Evolutionary conservation across 1,284 basidiomycete species (phyloP), one percentile per base, ranked within the genome.

Genomic region (Caloboletus inedulis): DNA sequence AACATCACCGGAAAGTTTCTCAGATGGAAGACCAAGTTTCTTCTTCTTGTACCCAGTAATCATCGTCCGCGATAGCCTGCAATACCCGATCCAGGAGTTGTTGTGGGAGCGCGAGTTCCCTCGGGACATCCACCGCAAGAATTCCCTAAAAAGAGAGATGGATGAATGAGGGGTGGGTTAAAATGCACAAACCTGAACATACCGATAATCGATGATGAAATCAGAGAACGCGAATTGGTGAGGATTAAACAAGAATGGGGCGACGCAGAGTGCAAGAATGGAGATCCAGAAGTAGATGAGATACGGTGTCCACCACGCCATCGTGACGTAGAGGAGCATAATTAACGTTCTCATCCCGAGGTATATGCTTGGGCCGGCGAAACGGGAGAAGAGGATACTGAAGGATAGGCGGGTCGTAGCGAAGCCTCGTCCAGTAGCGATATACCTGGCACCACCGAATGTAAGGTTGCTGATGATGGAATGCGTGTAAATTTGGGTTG

Each of bases 11-110:
- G 93, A 94, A 27, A 97, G 78, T 72, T 96, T 96, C 72, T 97
- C 94, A 1, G 94, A 96, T 7, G 94, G 94, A 62, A 93, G 87
- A 13, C 94, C 94, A 2, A 98, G 81, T 62, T 85, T 85, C 81
- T 98, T 96, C 77, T 91, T 92, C 82, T 97, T 98, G 84, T 94
- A 97, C 34, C 94, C 94, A 41, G 94, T 98, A 68, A 98, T 94
- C 81, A 93, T 89, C 10, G 94, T 98, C 55, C 94, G 82, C 31
- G 92, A 93, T 51, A 98, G 76, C 53, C 94, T 89, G 70, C 94
- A 98, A 73, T 97, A 98, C 0, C 94, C 94, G 59, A 97, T 95
- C 94, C 94, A 98, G 5, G 94, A 96, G 72, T 96, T 98, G 66
- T 84, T 90, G 73, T 97, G 94, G n/a, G 92, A 91, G 21, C 92